A percentile compares a stretch with the other conserved stretches of the same genome.
phyloP scores from a whole-genome alignment of 2,329 filamentous ascomycete genomes.

The Penicillium capsulatum region DNA sequence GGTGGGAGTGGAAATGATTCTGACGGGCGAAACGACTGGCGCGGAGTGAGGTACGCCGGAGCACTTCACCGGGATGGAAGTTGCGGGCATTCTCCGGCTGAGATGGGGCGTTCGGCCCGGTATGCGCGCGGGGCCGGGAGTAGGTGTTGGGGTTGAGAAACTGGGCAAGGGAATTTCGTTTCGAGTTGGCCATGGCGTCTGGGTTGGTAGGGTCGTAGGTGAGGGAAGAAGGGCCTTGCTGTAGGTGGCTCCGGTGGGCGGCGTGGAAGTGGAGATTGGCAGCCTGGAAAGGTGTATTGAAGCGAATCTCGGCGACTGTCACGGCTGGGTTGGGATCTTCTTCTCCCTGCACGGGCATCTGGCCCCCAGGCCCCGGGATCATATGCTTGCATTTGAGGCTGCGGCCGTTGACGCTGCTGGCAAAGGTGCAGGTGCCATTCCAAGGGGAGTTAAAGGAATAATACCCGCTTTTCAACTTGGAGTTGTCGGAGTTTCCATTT shows the following conservation, averaged over 20 bases:
- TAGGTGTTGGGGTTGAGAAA: slow-evolving; percentile 31
- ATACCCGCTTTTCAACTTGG: slow-evolving; percentile 39
- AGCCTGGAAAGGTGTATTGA: slow-evolving; percentile 68
- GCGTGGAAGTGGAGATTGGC: slow-evolving; percentile 28
- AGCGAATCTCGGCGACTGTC: slow-evolving; percentile 76
- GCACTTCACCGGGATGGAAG: slow-evolving; percentile 29
- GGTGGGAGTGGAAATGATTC: slow-evolving; percentile 7
- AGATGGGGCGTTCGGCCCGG: slow-evolving; percentile 20
- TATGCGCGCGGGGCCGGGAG: slow-evolving; percentile 26
- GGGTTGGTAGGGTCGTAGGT: slow-evolving; percentile 16
- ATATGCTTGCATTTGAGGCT: slow-evolving; percentile 70
- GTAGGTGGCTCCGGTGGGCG: slow-evolving; percentile 9
- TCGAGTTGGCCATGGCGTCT: slow-evolving; percentile 18
- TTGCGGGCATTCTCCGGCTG: slow-evolving; percentile 16
- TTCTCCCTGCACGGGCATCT: slow-evolving; percentile 12
- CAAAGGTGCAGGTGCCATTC: slow-evolving; percentile 82
- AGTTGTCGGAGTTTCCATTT: slow-evolving; percentile 11
- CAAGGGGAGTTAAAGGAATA: slow-evolving; percentile 83
- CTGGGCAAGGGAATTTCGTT: slow-evolving; percentile 30
- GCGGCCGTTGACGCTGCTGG: slow-evolving; percentile 70
- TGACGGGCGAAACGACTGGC: slow-evolving; percentile 17
- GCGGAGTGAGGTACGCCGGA: slow-evolving; percentile 28
- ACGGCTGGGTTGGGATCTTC: slow-evolving; percentile 37
- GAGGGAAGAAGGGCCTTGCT: slow-evolving; percentile 17
- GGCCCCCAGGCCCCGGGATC: slow-evolving; percentile 43